Conservation (phyloP, 257 asterid species). For the Solanum ossicruentum region DNA sequence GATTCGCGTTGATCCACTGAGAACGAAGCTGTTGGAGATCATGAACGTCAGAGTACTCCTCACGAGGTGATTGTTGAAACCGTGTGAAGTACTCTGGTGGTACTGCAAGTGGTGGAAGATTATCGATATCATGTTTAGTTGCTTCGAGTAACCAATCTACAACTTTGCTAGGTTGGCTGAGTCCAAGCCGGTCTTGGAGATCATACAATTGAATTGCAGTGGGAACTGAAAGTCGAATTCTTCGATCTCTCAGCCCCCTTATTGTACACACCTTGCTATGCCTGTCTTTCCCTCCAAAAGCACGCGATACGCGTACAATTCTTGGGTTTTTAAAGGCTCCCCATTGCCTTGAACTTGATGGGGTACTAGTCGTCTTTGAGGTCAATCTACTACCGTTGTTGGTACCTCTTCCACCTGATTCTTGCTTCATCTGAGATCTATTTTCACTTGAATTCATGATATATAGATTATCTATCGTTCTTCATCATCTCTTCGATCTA, state of each 20-base stretch:
- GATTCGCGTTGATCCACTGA: background rate
- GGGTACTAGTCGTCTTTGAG: conserved; percentile 1
- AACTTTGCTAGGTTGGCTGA: conserved; percentile 65
- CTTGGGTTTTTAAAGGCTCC: conserved; percentile 49
- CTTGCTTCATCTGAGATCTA: conserved; percentile 24
- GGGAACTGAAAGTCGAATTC: conserved; percentile 61
- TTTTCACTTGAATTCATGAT: conserved; percentile 37
- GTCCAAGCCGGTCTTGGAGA: conserved; percentile 61
- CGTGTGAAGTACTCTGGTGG: conserved; percentile 14
- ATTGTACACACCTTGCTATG: conserved; percentile 71
- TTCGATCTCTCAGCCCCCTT: conserved; percentile 49
- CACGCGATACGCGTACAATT: conserved; percentile 53
- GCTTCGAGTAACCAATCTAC: conserved; percentile 64
- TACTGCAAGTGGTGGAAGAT: conserved; percentile 55
- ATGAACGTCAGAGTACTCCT: background rate
- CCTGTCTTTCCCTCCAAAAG: conserved; percentile 65
- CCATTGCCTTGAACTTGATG: conserved; percentile 44
- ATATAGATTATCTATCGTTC: background rate
- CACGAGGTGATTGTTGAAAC: conserved; percentile 1
- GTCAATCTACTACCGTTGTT: background rate
- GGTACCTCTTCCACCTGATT: conserved; percentile 12
- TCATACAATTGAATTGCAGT: conserved; percentile 65
- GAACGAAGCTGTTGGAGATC: background rate
- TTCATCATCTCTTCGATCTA: conserved; percentile 22
- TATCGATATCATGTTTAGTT: conserved; percentile 39